These are phyloP conservation scores for Fusarium solani-melongenae DNA, from an alignment of 2,329 filamentous ascomycete genomes.

Conservation along the genomic window DNA sequence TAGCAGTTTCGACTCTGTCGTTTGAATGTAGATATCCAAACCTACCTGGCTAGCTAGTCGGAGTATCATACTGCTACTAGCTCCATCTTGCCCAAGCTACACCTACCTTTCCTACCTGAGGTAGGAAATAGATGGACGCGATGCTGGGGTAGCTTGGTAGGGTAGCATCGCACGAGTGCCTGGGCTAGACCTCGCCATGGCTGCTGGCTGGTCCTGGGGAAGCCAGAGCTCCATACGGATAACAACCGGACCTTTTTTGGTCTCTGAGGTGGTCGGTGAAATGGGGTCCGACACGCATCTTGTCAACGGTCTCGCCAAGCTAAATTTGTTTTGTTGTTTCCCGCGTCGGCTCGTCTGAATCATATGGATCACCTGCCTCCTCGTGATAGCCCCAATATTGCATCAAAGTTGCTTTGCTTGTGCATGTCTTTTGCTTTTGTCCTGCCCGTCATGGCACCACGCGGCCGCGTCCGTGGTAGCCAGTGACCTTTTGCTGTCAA, in stretches of 20 bases:
- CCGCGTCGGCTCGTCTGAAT: background rate
- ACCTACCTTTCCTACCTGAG: slow-evolving; percentile 10
- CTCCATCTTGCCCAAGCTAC: slow-evolving; percentile 5
- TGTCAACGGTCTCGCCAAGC: background rate
- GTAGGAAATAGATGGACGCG: slow-evolving; percentile 3
- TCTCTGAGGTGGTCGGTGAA: slow-evolving; percentile 13
- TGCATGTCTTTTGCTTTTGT: background rate
- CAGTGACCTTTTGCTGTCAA: background rate
- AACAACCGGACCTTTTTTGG: slow-evolving; percentile 2
- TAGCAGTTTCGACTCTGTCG: background rate
- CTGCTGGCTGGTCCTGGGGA: slow-evolving; percentile 1
- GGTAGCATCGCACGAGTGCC: slow-evolving; percentile 34
- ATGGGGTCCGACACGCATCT: background rate
- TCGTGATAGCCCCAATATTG: background rate
- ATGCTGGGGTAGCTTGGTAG: slow-evolving; percentile 32
- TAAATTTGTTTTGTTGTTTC: background rate
- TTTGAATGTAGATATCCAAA: background rate
- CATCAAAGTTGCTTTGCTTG: background rate
- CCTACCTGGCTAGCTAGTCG: background rate
- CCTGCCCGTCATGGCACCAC: slow-evolving; percentile 4
- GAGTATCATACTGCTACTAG: background rate
- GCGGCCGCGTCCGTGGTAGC: slow-evolving; percentile 14
- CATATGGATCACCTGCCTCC: background rate
- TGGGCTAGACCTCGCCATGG: slow-evolving; percentile 24
- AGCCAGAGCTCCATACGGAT: slow-evolving; percentile 1